phyloP scores from a whole-genome alignment of 257 asterid species.

The Cordia subcordata region DNA sequence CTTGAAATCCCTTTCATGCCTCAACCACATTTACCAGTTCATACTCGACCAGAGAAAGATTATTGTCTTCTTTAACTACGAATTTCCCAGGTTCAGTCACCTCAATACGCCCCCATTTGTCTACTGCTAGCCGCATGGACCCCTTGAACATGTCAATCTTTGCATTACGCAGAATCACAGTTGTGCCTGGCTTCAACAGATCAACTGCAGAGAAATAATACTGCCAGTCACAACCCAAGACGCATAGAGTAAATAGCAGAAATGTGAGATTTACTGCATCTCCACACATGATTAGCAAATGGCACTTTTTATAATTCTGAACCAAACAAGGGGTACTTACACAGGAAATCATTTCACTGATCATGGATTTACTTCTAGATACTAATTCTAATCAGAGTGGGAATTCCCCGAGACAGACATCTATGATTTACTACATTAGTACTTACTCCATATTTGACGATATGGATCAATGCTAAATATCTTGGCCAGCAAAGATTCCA shows the following conservation, averaged over 20 bases:
- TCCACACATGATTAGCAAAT: no score
- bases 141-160: conserved; percentile 45
- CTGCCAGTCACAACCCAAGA: background rate
- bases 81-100: conserved; percentile 34
- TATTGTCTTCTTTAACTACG: conserved; percentile 30
- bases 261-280: background rate
- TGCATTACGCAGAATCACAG: conserved; percentile 35
- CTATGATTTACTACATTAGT: no score
- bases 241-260: background rate
- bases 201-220: conserved; percentile 27
- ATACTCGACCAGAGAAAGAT: conserved; percentile 36
- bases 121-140: conserved; percentile 42
- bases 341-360: no score
- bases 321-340: no score
- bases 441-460: no score
- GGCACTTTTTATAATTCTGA: background rate
- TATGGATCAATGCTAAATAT: no score
- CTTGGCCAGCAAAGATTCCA: no score
- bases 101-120: conserved; percentile 45
- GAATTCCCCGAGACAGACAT: no score
- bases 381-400: background rate
- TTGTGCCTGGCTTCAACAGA: conserved; percentile 27
- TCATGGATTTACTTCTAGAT: no score
- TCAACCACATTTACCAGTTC: conserved; percentile 35
- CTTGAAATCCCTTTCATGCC: conserved; percentile 16